A percentile compares a stretch with the other conserved stretches of the same genome.
phyloP scores from a whole-genome alignment of 768 basidiomycete species.

The Phylloporus rhodoxanthus region DNA sequence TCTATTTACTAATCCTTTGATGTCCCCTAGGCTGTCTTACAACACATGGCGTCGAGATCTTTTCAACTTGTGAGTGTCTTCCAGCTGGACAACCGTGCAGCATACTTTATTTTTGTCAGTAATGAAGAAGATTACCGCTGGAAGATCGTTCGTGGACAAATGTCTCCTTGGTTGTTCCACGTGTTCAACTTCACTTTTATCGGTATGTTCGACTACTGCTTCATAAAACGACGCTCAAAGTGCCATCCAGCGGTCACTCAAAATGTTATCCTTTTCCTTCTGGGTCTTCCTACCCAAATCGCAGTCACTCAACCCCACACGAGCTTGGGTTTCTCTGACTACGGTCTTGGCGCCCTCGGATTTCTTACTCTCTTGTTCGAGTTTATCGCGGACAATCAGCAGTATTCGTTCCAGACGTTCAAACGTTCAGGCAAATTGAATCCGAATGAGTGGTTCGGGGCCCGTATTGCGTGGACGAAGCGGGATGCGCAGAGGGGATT shows the following conservation, averaged over 20 bases:
- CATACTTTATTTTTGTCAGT: conserved; percentile 30
- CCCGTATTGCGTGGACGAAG: conserved; percentile 60
- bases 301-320: conserved; percentile 52
- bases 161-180: conserved; percentile 53
- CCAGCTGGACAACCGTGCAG: neutral
- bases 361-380: conserved; percentile 60
- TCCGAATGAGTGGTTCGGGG: conserved; percentile 54
- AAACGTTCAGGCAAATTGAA: conserved; percentile 46
- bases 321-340: conserved; percentile 53
- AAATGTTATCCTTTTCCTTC: conserved; percentile 71
- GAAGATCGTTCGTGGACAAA: conserved; percentile 61
- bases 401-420: conserved; percentile 76
- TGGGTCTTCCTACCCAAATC: conserved; percentile 56
- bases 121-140: conserved; percentile 92
- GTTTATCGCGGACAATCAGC: conserved; percentile 87
- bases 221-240: neutral
- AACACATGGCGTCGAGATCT: conserved; percentile 83
- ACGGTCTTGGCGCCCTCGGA: conserved; percentile 51
- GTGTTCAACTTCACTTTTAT: conserved; percentile 65
- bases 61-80: conserved; percentile 53
- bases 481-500: conserved; percentile 77
- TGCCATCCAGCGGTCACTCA: conserved; percentile 54
- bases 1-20: conserved; percentile 20
- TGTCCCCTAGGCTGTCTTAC: conserved; percentile 52
- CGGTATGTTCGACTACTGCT: conserved; percentile 33